Conservation (phyloP, 140 eudicot genomes). For the Senecio squalidus region DNA sequence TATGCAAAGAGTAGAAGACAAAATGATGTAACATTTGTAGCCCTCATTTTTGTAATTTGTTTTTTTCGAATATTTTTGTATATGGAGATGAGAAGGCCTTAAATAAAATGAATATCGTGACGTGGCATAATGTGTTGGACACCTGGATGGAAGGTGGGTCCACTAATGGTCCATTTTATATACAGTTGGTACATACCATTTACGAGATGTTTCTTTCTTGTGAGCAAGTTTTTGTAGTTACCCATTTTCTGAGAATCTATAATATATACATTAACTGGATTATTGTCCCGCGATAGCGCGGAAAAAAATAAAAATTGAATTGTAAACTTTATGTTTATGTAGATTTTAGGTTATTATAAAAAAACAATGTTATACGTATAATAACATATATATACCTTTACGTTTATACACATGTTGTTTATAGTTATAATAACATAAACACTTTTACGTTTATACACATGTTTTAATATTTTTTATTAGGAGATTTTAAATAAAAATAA, state of each 20-base stretch:
- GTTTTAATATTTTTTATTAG: no score
- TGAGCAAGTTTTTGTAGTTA: background rate
- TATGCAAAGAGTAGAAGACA: conserved; percentile 3
- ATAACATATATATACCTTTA: no score
- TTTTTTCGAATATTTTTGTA: background rate
- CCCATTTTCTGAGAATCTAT: background rate
- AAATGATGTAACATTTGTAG: background rate
- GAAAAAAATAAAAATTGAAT: no score
- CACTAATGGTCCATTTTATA: background rate
- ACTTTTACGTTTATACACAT: no score
- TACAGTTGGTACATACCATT: background rate
- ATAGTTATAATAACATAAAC: no score
- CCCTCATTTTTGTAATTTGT: background rate
- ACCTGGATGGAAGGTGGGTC: conserved; percentile 10
- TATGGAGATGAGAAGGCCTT: background rate
- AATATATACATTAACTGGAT: no score
- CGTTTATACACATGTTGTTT: no score
- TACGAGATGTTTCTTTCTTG: background rate
- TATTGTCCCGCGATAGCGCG: no score
- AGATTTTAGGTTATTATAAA: no score
- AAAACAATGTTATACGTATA: no score
- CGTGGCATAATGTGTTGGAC: conserved; percentile 10
- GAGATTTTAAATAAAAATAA: no score
- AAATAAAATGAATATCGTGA: background rate
- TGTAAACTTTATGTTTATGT: no score